Conservation (phyloP, 805 yeast species). For the Lachancea dasiensis region DNA sequence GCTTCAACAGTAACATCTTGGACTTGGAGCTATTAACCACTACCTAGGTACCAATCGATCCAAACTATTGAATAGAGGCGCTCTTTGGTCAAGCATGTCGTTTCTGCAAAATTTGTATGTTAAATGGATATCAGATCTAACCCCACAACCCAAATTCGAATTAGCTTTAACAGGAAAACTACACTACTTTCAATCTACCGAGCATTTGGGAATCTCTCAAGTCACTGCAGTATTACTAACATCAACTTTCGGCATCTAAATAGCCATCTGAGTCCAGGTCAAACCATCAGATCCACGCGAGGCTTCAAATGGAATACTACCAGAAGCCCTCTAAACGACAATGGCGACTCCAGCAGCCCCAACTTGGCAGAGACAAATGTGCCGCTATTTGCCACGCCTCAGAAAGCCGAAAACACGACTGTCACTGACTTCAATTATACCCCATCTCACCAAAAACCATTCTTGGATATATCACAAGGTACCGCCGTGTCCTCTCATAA, state of each 20-base stretch:
- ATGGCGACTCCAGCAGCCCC: slow-evolving; percentile 1
- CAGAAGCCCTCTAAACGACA: slow-evolving; percentile 9
- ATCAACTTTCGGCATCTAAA: not conserved
- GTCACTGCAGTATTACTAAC: slow-evolving; percentile 2
- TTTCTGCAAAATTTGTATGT: slow-evolving; percentile 30
- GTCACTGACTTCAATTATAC: slow-evolving; percentile 34
- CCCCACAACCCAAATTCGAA: not conserved
- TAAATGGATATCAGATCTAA: not conserved
- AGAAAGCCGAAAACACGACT: slow-evolving; percentile 14
- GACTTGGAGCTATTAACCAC: too few relatives aligned
- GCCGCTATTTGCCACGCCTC: slow-evolving; percentile 14
- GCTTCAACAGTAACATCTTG: too few relatives aligned
- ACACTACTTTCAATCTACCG: not conserved
- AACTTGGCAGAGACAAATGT: slow-evolving; percentile 1
- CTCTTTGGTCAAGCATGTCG: too few relatives aligned
- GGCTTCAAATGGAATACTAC: slow-evolving; percentile 38
- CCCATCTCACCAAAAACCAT: slow-evolving; percentile 34
- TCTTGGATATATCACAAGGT: slow-evolving; percentile 26
- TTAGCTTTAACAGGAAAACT: not conserved
- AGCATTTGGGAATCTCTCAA: not conserved
- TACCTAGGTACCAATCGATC: too few relatives aligned
- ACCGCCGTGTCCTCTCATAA: slow-evolving; percentile 51
- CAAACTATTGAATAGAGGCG: too few relatives aligned
- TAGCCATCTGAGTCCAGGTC: slow-evolving; percentile 41
- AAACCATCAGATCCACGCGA: slow-evolving; percentile 41